Base-by-base conservation (phyloP, 176 grass and related monocot species). In the Eleusine indica region DNA sequence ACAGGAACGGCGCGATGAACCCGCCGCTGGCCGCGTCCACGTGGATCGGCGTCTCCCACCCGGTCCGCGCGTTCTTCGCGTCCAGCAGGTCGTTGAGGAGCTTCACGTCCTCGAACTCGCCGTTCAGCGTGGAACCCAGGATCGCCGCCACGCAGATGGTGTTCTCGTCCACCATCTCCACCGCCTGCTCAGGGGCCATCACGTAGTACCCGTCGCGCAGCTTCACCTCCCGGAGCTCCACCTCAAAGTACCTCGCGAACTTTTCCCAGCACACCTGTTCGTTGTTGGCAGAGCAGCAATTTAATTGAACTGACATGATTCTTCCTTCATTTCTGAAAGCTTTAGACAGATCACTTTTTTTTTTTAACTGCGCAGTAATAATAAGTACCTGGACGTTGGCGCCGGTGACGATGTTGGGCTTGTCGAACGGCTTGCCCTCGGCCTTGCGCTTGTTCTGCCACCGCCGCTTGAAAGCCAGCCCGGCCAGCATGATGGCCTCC, bases 21-120 rank as follows among this genome's bases (percentile, higher is more conserved):
- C 96, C 96, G 41, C 96, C 96, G 82, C 96, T 99, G 1, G 96
- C 96, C 17, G 93, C 96, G 76, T 99, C 96, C 13, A 99, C 96
- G 48, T 99, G 96, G 83, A 99, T 96, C 40, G 93, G 81, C 42
- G 90, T 91, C 5, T 78, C 89, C 93, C 93, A 99, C 91, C 96
- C 93, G 19, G 93, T 99, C 87, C 86, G 63, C 78, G 75, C 9
- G 80, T 99, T 99, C 86, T 89, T 96, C 41, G 67, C 40, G 6
- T 80, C 76, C 1, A 99, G 86, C 19, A 99, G 89, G 74, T 94
- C 91, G 86, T 96, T 92, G 71, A 99, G 82, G 19, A 83, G 91
- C 88, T 96, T 96, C 65, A 99, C 97, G 78, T 99, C 97, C 88
- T 99, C 97, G 56, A 99, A 99, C 81, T 99, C 97, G 72, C 97